These are phyloP conservation scores for Neurospora intermedia DNA, from an alignment of 495 filamentous ascomycete genomes.

Conservation along the genomic window DNA sequence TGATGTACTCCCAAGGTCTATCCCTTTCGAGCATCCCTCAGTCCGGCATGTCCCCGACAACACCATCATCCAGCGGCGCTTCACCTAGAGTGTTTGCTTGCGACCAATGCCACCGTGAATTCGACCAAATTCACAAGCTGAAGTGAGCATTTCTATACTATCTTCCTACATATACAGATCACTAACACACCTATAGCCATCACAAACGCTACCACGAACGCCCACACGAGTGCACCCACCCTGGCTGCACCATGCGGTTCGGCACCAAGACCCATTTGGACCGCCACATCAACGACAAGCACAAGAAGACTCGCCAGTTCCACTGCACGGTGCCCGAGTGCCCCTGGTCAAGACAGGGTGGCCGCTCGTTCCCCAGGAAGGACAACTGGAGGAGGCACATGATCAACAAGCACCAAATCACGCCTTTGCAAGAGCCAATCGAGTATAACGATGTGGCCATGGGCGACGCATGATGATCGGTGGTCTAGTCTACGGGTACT, in stretches of 20 bases:
- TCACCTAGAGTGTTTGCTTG: conserved; percentile 24
- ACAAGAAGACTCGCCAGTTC: conserved; percentile 37
- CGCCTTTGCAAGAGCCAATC: conserved; percentile 15
- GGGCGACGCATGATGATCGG: conserved; percentile 4
- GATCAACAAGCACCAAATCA: conserved; percentile 35
- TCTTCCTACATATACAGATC: neutral
- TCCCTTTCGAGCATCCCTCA: neutral
- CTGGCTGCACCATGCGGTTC: conserved; percentile 33
- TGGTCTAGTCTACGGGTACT: neutral
- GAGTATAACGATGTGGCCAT: conserved; percentile 19
- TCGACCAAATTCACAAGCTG: conserved; percentile 37
- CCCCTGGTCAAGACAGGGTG: conserved; percentile 33
- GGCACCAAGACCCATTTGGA: conserved; percentile 43
- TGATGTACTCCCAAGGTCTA: neutral
- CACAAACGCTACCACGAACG: conserved; percentile 40
- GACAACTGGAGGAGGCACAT: conserved; percentile 44
- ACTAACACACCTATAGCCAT: conserved; percentile 20
- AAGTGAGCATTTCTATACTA: conserved; percentile 24
- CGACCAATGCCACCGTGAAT: conserved; percentile 31
- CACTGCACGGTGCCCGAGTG: conserved; percentile 35
- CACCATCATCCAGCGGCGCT: conserved; percentile 15
- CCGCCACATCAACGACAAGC: conserved; percentile 42
- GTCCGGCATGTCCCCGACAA: neutral
- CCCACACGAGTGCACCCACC: conserved; percentile 32
- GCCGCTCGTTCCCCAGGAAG: conserved; percentile 40